phyloP scores from a whole-genome alignment of 371 early-diverging fungal genomes.

The Choanephora cucurbitarum region DNA sequence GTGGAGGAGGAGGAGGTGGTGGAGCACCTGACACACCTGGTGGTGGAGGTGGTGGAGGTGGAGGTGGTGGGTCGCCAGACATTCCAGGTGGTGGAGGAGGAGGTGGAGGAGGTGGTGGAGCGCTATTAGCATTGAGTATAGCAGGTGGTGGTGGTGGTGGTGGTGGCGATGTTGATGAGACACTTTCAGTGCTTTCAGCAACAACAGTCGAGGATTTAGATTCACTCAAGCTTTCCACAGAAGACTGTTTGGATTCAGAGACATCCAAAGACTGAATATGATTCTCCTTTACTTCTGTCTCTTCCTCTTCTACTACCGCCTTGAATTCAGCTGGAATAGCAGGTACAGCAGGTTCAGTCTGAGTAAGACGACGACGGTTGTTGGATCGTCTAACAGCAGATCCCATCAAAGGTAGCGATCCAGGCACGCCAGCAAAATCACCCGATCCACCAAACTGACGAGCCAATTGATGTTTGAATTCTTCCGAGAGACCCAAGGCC shows the following conservation, averaged over 20 bases:
- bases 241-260: too few relatives aligned
- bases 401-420: conserved; percentile 46
- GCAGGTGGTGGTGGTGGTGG: too few relatives aligned
- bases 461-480: conserved; percentile 48
- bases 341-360: conserved; percentile 6
- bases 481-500: conserved; percentile 46
- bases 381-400: conserved; percentile 42
- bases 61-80: neutral
- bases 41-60: conserved; percentile 34
- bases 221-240: too few relatives aligned
- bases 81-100: conserved; percentile 35
- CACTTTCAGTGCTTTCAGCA: too few relatives aligned
- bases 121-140: neutral
- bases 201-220: too few relatives aligned
- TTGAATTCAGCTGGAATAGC: conserved; percentile 1
- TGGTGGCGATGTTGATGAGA: too few relatives aligned
- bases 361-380: conserved; percentile 33
- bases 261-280: too few relatives aligned
- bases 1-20: conserved; percentile 24
- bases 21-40: conserved; percentile 40
- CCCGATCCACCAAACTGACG: conserved; percentile 46
- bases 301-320: neutral
- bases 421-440: conserved; percentile 42
- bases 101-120: conserved; percentile 29
- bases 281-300: neutral